Percentiles rank a stretch among this genome's conserved stretches.
These are phyloP conservation scores for Penicillium simplicissimum DNA, from an alignment of 495 filamentous ascomycete genomes.

Conservation along the genomic window DNA sequence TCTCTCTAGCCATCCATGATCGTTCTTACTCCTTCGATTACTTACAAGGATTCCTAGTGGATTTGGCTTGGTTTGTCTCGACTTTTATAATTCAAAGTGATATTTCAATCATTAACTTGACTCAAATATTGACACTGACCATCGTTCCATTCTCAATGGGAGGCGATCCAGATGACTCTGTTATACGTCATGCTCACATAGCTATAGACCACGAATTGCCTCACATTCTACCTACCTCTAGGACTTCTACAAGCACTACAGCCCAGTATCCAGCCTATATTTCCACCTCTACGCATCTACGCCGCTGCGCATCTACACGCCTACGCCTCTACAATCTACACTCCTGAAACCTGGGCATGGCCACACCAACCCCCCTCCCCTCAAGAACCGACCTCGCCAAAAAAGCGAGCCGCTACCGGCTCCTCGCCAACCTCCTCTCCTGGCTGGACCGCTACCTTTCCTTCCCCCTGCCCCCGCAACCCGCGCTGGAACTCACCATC, in stretches of 20 bases:
- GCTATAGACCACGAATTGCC: neutral
- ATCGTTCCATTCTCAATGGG: no score
- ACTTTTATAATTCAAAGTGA: no score
- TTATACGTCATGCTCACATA: constrained; percentile 1
- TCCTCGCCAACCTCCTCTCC: constrained; percentile 16
- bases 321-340: neutral
- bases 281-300: no score
- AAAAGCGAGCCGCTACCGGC: constrained; percentile 20
- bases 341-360: neutral
- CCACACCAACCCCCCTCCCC: neutral
- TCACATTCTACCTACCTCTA: neutral
- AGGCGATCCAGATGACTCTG: neutral
- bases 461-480: constrained; percentile 14
- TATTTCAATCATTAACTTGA: neutral
- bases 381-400: constrained; percentile 10
- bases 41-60: no score
- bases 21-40: no score
- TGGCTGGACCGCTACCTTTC: constrained; percentile 25
- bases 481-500: constrained; percentile 18
- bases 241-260: neutral
- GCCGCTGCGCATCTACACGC: neutral
- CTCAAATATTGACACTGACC: neutral
- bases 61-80: no score
- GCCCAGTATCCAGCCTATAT: neutral
- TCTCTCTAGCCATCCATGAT: no score